These are phyloP conservation scores for Tolypocladium nubicola DNA, from an alignment of 2,329 filamentous ascomycete genomes.

Conservation along the genomic window DNA sequence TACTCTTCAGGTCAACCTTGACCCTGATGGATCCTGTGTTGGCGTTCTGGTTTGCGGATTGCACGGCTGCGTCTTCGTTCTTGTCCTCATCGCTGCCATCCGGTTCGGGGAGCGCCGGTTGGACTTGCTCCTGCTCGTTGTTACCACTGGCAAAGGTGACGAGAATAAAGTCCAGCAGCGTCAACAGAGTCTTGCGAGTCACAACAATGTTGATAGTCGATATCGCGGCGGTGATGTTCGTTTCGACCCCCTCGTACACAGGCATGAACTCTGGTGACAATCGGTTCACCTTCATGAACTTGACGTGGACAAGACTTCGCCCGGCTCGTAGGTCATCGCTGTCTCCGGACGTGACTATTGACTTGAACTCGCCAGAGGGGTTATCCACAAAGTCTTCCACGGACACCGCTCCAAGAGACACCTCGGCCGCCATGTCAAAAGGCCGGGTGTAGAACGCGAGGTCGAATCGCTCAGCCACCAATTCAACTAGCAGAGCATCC, in stretches of 20 bases:
- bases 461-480: constrained; percentile 82
- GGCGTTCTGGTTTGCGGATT: constrained; percentile 23
- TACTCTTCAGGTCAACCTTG: constrained; percentile 87
- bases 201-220: constrained; percentile 96
- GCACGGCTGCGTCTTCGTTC: constrained; percentile 21
- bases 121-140: constrained; percentile 26
- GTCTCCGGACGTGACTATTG: constrained; percentile 82
- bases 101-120: constrained; percentile 24
- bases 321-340: constrained; percentile 62
- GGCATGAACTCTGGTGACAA: constrained; percentile 89
- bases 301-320: constrained; percentile 76
- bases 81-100: constrained; percentile 23
- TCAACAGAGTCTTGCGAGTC: constrained; percentile 84
- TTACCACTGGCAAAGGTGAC: constrained; percentile 71
- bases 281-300: constrained; percentile 80
- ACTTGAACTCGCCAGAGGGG: constrained; percentile 83
- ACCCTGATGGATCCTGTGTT: constrained; percentile 72
- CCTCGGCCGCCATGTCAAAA: constrained; percentile 88
- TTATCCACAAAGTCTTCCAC: constrained; percentile 94
- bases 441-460: constrained; percentile 80
- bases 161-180: constrained; percentile 85
- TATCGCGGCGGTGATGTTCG: constrained; percentile 79
- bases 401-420: constrained; percentile 74
- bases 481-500: constrained; percentile 77
- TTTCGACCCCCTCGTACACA: constrained; percentile 86